Evolutionary conservation across 305 asterid genomes (phyloP).

Genomic region (Fraxinus albicans): DNA sequence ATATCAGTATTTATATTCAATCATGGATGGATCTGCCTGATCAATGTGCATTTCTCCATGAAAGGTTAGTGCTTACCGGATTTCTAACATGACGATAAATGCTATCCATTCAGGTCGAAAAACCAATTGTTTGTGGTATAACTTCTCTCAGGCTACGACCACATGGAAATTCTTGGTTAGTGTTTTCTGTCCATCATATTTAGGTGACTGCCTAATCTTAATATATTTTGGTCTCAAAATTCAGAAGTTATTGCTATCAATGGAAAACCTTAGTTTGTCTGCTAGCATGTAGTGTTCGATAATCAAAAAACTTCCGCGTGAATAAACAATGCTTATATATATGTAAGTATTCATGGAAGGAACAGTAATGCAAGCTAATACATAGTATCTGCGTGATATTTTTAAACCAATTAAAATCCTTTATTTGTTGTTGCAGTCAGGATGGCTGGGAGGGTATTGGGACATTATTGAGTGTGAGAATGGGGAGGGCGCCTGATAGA

Average conservation of each 20-base stretch:
- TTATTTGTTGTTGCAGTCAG: background rate
- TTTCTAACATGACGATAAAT: conserved; percentile 29
- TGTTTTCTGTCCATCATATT: conserved; percentile 42
- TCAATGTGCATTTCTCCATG: conserved; percentile 13
- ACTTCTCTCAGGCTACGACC: conserved; percentile 75
- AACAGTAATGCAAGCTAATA: background rate
- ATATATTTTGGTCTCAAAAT: conserved; percentile 1
- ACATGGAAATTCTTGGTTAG: conserved; percentile 98
- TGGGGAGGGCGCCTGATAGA: background rate
- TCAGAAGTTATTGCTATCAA: conserved; percentile 4
- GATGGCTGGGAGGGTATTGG: background rate
- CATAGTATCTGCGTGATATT: background rate
- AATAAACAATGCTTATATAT: background rate
- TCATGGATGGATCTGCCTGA: background rate
- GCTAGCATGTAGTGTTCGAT: background rate
- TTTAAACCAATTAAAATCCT: background rate
- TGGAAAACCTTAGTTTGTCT: conserved; percentile 12
- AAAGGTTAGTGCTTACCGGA: conserved; percentile 21
- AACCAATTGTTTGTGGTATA: conserved; percentile 75
- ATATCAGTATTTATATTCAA: conserved; percentile 8
- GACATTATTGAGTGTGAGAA: background rate
- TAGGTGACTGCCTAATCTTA: conserved; percentile 27
- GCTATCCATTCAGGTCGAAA: conserved; percentile 49
- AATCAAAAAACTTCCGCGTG: conserved; percentile 4
- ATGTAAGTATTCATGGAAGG: background rate